These are phyloP conservation scores for Orbilia quercus DNA, from an alignment of 2,329 filamentous ascomycete species.

Conservation along the genomic window DNA sequence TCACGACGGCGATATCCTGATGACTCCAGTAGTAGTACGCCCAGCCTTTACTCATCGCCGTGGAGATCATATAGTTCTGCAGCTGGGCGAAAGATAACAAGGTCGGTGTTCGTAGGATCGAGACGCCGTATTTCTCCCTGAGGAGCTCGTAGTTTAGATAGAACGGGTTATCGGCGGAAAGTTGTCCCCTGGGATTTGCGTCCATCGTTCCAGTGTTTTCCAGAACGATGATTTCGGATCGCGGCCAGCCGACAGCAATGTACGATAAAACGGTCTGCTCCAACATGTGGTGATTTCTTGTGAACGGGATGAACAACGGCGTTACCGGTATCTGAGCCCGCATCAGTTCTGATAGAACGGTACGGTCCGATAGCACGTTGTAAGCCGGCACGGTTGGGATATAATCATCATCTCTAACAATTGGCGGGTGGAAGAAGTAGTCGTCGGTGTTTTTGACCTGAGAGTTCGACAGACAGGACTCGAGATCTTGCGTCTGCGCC, in stretches of 20 bases:
- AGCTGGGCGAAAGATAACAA: slow-evolving; percentile 69
- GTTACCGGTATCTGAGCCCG: slow-evolving; percentile 60
- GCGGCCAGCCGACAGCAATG: slow-evolving; percentile 71
- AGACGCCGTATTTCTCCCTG: slow-evolving; percentile 66
- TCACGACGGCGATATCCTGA: slow-evolving; percentile 68
- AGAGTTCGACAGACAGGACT: background rate
- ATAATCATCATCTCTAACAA: background rate
- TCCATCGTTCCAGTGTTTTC: slow-evolving; percentile 71
- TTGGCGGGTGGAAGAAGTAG: slow-evolving; percentile 24
- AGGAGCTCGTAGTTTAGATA: slow-evolving; percentile 69
- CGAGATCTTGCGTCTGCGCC: background rate
- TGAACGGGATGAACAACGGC: slow-evolving; percentile 71
- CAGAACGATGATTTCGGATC: slow-evolving; percentile 69
- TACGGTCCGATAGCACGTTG: slow-evolving; percentile 8
- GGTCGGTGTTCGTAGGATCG: slow-evolving; percentile 67
- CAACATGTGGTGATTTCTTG: slow-evolving; percentile 69
- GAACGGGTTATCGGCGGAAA: slow-evolving; percentile 65
- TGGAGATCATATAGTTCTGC: slow-evolving; percentile 68
- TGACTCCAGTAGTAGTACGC: slow-evolving; percentile 70
- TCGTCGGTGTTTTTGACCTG: background rate
- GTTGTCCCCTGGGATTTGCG: slow-evolving; percentile 64
- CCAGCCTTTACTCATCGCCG: slow-evolving; percentile 65
- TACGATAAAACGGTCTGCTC: slow-evolving; percentile 70
- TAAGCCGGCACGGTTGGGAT: background rate
- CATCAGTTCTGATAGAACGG: slow-evolving; percentile 1